phyloP scores from a whole-genome alignment of 768 basidiomycete species.

The Lactifluus piperatus region DNA sequence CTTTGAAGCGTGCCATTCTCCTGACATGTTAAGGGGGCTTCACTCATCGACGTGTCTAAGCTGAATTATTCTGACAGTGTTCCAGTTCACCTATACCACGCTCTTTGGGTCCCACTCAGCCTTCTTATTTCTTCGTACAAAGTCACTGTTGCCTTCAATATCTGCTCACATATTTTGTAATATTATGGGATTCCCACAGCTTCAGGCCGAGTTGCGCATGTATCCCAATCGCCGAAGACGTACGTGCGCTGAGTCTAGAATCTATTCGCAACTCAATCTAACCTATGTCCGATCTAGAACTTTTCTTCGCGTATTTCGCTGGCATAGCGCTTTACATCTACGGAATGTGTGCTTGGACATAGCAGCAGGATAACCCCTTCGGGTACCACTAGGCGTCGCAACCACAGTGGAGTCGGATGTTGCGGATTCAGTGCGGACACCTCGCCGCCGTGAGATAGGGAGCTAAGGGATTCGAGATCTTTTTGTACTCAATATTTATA shows the following conservation, averaged over 20 bases:
- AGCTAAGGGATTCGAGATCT: not conserved
- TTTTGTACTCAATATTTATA: not conserved
- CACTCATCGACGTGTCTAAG: not conserved
- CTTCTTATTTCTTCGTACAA: constrained; percentile 80
- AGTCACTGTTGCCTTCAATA: constrained; percentile 71
- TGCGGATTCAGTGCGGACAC: not conserved
- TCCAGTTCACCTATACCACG: constrained; percentile 88
- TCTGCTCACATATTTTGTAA: constrained; percentile 89
- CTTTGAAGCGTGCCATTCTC: constrained; percentile 53
- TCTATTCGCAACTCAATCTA: not conserved
- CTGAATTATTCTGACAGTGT: constrained; percentile 38
- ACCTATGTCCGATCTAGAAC: constrained; percentile 32
- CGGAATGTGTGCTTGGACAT: constrained; percentile 46
- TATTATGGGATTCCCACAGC: constrained; percentile 81
- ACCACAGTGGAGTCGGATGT: not conserved
- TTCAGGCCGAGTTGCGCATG: constrained; percentile 43
- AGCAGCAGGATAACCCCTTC: constrained; percentile 32
- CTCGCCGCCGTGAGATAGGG: not conserved
- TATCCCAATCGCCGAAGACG: constrained; percentile 45
- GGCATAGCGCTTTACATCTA: constrained; percentile 54
- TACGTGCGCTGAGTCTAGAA: constrained; percentile 35
- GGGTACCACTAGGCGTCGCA: constrained; percentile 26
- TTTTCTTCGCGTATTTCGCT: constrained; percentile 43
- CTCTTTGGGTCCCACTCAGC: constrained; percentile 82
- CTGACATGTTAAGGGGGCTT: constrained; percentile 37